Evolutionary conservation across 768 basidiomycete species (phyloP), one percentile per base, ranked within the genome.

Genomic region (Scleroderma bovista): DNA sequence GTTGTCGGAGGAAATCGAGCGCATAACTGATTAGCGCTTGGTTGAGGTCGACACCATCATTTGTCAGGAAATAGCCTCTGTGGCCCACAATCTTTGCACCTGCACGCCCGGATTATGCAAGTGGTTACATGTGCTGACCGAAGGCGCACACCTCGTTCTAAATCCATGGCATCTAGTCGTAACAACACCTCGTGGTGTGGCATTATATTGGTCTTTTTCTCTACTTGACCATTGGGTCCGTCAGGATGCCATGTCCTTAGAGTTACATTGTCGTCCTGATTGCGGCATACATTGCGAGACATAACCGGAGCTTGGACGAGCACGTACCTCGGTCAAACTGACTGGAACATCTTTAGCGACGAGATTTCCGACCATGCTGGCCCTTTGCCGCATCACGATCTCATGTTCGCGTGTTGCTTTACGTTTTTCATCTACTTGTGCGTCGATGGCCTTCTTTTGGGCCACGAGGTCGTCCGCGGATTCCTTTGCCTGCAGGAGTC

Each of bases 131-230:
- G 6, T 6, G 44, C 17, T 24, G 40, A 41, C 3, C 29, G 20
- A 13, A 16, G 29, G 32, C 11, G 47, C 34, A 26, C 53, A 86
- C 92, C 96, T 67, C 96, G 80, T 67, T 99, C 96, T 41, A 96
- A 83, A 67, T 98, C 96, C 80, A 95, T 93, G 20, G 92, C 93
- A 61, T 96, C 96, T 23, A 99, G 73, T 38, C 92, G 80, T 42
- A 93, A 79, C 42, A 99, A 78, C 22, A 98, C 92, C 72, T 99
- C 96, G 60, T 99, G 94, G 67, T 99, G 96, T n/a, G 95, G 85
- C 71, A 98, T 78, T 62, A 98, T 92, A 44, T 79, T 85, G 3
- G 76, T 71, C 64, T 79, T 81, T 58, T 81, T 78, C 57, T 85
- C 79, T 20, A 85, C 87, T 57, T 90, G 81, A 24, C 72, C 84